Base-by-base conservation (phyloP, 169 alveolate species). In the Cryptosporidium parvum region DNA sequence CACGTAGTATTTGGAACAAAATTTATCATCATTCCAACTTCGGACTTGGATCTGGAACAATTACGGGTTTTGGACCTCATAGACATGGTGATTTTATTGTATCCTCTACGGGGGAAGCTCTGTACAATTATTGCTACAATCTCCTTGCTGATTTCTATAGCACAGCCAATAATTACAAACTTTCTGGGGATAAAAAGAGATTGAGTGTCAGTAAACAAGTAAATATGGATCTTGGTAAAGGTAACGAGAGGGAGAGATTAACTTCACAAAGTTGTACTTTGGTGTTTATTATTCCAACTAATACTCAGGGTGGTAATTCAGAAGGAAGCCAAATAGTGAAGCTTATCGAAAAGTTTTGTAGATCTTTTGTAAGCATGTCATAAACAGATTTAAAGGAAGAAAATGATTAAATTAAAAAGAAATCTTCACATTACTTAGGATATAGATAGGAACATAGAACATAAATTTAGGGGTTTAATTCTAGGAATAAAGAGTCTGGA, bases 41-140 rank as follows among this genome's bases (percentile, higher is more conserved):
- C 33, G 86, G 86, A 26, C 9, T 73, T 26, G 86, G 86, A 26
- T 73, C 86, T 8, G 52, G 44, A 10, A 5, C 52, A 52, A 73
- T 73, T 53, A 26, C n/a, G 7, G 86, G 86, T 31, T 0, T 73
- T 5, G 58, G 71, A 37, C 18, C 39, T 16, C 1, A 37, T 3
- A 73, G 86, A 42, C 72, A 58, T 21, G 0, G 7, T 3, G 26
- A 42, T 0, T 73, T 73, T 21, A 2, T 73, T 5, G 37, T 70
- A 31, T 42, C 70, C 21, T 10, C 37, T 33, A 16, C 72, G 3
- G 70, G 26, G 5, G 52, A 35, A 21, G 39, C 33, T 7, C 48
- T 80, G 0, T 61, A 61, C 37, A 1, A 3, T 0, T 18, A 26
- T 62, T 80, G 89, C 45, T 23, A 7, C 21, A 59, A 62, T 26